A percentile compares a stretch with the other conserved stretches of the same genome.
Conservation (phyloP, 352 stramenopile species). For the Pythium coloratum region DNA sequence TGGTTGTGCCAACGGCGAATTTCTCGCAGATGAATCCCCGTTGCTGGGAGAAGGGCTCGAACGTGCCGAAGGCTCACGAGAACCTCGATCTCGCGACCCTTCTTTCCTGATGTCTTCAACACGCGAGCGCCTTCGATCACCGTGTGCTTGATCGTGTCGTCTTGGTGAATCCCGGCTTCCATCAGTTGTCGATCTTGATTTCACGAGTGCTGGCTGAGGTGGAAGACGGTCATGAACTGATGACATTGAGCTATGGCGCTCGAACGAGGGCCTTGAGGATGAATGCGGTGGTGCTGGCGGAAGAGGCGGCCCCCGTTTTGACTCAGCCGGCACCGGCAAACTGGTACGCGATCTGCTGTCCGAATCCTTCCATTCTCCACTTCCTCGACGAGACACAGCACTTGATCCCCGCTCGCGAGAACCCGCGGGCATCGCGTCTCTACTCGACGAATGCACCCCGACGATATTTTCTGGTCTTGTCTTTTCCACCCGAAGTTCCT, state of each 20-base stretch:
- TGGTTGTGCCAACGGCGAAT: neutral
- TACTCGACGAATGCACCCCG: neutral
- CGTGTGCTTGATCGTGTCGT: constrained; percentile 5
- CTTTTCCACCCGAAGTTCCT: neutral
- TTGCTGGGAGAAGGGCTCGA: constrained; percentile 7
- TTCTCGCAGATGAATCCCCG: constrained; percentile 3
- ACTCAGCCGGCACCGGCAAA: neutral
- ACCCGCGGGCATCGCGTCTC: neutral
- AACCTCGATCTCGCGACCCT: constrained; percentile 18
- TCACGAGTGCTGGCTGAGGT: constrained; percentile 9
- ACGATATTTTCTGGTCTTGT: neutral
- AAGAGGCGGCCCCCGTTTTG: neutral
- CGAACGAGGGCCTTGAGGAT: constrained; percentile 33
- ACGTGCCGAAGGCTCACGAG: constrained; percentile 12
- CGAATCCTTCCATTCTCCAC: constrained; percentile 27
- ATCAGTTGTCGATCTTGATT: constrained; percentile 22
- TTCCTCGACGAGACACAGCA: constrained; percentile 13
- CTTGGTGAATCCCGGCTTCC: constrained; percentile 24
- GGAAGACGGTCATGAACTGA: constrained; percentile 18
- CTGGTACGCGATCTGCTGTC: constrained; percentile 4
- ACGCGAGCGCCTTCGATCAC: constrained; percentile 21
- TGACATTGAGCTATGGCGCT: constrained; percentile 54
- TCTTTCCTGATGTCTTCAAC: constrained; percentile 30
- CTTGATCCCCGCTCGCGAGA: constrained; percentile 3
- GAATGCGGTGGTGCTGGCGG: constrained; percentile 26